Evolutionary conservation across 495 filamentous ascomycete genomes (phyloP), one percentile per base, ranked within the genome.

Genomic region (Lineolata rhizophorae): DNA sequence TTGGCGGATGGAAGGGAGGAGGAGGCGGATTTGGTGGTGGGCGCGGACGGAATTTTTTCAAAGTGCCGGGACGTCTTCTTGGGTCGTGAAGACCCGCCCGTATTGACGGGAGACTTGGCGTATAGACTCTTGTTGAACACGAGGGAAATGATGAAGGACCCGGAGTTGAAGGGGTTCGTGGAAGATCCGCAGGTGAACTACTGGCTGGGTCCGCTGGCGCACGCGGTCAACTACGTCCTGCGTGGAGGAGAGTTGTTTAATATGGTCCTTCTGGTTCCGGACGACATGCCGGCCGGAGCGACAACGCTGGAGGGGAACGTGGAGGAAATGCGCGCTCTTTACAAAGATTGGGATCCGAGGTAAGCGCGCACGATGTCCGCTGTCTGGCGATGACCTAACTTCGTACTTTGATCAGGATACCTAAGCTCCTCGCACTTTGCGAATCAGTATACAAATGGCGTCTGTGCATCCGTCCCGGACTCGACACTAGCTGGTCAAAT

Each of bases 231-330:
- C 10, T 79, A 78, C 41, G 64, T 67, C 2, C 36, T 80, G 2
- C 54, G 64, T 4, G 64, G 61, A 1, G 71, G 72, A 0, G 43
- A 60, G 17, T 54, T 73, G 49, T 70, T 67, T 36, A 80, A 80
- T 38, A 62, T 80, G 35, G 74, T 78, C 0, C 47, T 80, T 2
- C 41, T 79, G 9, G 66, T 70, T 13, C 76, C 76, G 1, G 76
- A 82, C 42, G 65, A 72, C 40, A 52, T 80, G 31, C 72, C 70
- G 0, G 51, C 53, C 3, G 59, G 60, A 11, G 53, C 70, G 4
- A 61, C 59, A 13, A 66, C 56, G 4, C 46, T 62, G 24, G 49
- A 58, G 28, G 73, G 70, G 2, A 62, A 62, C 19, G 53, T 73
- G 19, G 64, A 69, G 20, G 72, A 79, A 49, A 77, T 81, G 73